Base-by-base conservation (phyloP, 306 rosid species). In the Prinsepia uniflora region DNA sequence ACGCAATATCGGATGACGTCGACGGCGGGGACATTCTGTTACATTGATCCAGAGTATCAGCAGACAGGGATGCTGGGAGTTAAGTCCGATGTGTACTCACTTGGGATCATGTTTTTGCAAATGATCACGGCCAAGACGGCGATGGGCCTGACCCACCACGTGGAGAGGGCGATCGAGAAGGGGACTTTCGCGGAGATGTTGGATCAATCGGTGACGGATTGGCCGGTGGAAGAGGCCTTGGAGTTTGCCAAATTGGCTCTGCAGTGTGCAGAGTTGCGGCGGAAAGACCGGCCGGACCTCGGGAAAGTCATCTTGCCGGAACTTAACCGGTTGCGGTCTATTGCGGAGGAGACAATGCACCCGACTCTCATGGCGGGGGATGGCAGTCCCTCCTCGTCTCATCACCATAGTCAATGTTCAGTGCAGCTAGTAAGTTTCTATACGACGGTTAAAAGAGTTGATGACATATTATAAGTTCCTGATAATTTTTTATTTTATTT, bases 21-120 rank as follows among this genome's bases (percentile, higher is more conserved):
- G 5, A 83, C 97, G 0, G 98, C 98, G 0, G 98, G 98, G 63
- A 93, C 98, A 0, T 93, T 93, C 88, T 93, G 97, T 82, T 93
- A 93, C 61, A 93, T 93, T 7, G 98, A 93, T 55, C 98, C 98
- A 3, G 98, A 93, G 78, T 93, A 93, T 76, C 98, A 93, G 73
- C 98, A 93, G 54, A 88, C 98, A 1, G 98, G 98, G 62, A 93
- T 93, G 98, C 79, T 93, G 1, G 98, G 98, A 0, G 97, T 90
- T 6, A 93, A 93, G 52, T 90, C 97, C 8, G 98, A 93, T 57
- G 71, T 93, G 55, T 93, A 93, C 75, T 93, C 98, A 4, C 88
- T 93, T n/a, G 98, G 97, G 43, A 81, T 93, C 50, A 85, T 93
- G 81, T 85, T 88, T 75, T 82, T 93, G 43, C 98, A 93, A 72